These are phyloP conservation scores for Suillus placidus DNA, from an alignment of 768 basidiomycete genomes.

Conservation along the genomic window DNA sequence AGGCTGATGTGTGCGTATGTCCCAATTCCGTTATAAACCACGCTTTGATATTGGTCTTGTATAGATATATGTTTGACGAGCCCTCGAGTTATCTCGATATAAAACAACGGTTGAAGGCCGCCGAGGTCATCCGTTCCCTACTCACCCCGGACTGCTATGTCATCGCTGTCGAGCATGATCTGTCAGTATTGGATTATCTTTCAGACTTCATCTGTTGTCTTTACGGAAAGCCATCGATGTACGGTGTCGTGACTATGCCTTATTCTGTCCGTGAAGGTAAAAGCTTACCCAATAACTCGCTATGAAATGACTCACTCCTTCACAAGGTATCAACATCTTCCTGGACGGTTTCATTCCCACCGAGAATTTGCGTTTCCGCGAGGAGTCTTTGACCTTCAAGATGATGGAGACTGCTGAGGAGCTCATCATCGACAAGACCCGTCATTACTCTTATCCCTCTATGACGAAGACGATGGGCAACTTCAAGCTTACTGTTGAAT, in stretches of 20 bases:
- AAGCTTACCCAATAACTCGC: conserved; percentile 18
- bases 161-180: conserved; percentile 97
- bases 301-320: conserved; percentile 8
- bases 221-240: conserved; percentile 97
- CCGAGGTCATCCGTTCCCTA: conserved; percentile 90
- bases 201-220: conserved; percentile 98
- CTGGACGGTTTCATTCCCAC: conserved; percentile 98
- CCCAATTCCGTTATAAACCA: not conserved
- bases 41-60: conserved; percentile 12
- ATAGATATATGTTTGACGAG: conserved; percentile 98
- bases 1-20: conserved; percentile 84
- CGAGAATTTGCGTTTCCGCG: conserved; percentile 96
- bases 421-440: conserved; percentile 79
- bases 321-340: conserved; percentile 96
- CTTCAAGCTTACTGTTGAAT: conserved; percentile 94
- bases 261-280: conserved; percentile 95
- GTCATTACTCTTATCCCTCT: conserved; percentile 87
- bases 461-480: conserved; percentile 96
- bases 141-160: conserved; percentile 87
- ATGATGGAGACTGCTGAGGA: conserved; percentile 98
- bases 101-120: conserved; percentile 92
- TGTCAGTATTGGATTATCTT: conserved; percentile 96
- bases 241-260: conserved; percentile 99
- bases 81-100: conserved; percentile 98
- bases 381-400: conserved; percentile 95